Base-by-base conservation (phyloP, 306 rosid species). In the Medicago lupulina region DNA sequence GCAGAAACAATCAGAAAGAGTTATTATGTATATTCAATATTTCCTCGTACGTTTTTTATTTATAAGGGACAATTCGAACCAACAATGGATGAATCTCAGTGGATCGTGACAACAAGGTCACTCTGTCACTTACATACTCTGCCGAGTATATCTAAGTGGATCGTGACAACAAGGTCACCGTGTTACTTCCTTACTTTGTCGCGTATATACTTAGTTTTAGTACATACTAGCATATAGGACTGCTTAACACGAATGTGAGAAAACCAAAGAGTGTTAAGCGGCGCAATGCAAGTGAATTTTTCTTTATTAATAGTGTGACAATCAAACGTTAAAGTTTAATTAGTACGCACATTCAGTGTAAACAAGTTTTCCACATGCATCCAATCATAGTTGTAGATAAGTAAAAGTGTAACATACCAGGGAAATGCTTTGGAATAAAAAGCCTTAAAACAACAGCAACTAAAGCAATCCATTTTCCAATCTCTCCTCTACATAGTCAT, bases 401-500 rank as follows among this genome's bases (percentile, higher is more conserved):
- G 59, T 3, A 31, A 66, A 60, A 62, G 68, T 16, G 72, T 34
- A 79, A 2, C 55, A 41, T 90, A 95, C 99, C 91, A 41, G 97
- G 98, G 75, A 87, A 92, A 38, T 39, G 90, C 23, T 28, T 63
- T 1, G 99, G 99, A 84, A 92, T 61, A 85, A 95, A 95, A 73
- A 95, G 92, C 51, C 89, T 84, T 54, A 95, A 63, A 9, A 95
- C 87, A 67, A 95, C 91, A 43, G 97, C 91, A 70, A 95, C 31
- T 14, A 69, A 63, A 73, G 99, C 97, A 70, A 95, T 75, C 99
- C 99, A 95, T 75, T 70, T 88, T 53, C 99, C 98, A 41, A 95
- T 1, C 51, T 95, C 90, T 59, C 97, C 99, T 80, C 99, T 95
- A 89, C 5, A 40, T 13, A 70, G 80, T 43, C 25, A 77, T n/a